Percentiles rank a stretch among this genome's conserved stretches.
phyloP scores from a whole-genome alignment of 345 rosid species.

The Anacardium occidentale region DNA sequence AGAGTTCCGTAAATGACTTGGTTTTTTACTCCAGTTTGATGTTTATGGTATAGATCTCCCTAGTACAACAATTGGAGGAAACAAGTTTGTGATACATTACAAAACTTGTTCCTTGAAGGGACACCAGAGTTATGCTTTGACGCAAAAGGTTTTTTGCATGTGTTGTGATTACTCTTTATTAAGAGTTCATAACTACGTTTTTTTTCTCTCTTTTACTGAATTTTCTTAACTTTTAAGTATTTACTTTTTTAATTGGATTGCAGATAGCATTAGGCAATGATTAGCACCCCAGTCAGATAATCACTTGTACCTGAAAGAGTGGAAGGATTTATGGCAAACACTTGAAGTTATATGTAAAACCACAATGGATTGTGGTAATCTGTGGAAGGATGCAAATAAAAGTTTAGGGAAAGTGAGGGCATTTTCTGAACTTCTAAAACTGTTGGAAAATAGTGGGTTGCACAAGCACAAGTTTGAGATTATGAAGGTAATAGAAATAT shows the following conservation, averaged over 20 bases:
- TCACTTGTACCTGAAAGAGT: constrained; percentile 41
- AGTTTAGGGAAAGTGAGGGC: constrained; percentile 65
- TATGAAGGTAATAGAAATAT: constrained; percentile 48
- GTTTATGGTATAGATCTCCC: constrained; percentile 43
- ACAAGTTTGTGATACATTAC: constrained; percentile 35
- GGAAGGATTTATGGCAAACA: constrained; percentile 50
- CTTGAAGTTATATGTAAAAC: constrained; percentile 50
- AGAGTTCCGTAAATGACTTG: constrained; percentile 12
- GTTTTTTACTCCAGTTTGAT: constrained; percentile 8
- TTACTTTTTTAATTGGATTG: no score
- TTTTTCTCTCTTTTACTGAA: not conserved
- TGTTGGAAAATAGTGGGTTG: constrained; percentile 73
- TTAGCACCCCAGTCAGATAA: constrained; percentile 28
- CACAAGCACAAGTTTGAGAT: constrained; percentile 66
- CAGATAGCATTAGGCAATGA: constrained; percentile 20
- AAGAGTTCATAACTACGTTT: not conserved
- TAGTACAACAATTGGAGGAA: constrained; percentile 62
- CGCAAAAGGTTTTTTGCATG: constrained; percentile 41
- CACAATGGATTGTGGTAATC: constrained; percentile 49
- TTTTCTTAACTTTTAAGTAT: constrained; percentile 17
- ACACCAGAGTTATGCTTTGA: constrained; percentile 30
- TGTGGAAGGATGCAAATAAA: constrained; percentile 65
- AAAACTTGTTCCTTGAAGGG: constrained; percentile 33
- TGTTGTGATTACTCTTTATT: constrained; percentile 9
- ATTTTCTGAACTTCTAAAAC: constrained; percentile 64